Percentiles rank a stretch among this genome's conserved stretches.
These are phyloP conservation scores for Auriscalpium vulgare DNA, from an alignment of 768 basidiomycete species.

Conservation along the genomic window DNA sequence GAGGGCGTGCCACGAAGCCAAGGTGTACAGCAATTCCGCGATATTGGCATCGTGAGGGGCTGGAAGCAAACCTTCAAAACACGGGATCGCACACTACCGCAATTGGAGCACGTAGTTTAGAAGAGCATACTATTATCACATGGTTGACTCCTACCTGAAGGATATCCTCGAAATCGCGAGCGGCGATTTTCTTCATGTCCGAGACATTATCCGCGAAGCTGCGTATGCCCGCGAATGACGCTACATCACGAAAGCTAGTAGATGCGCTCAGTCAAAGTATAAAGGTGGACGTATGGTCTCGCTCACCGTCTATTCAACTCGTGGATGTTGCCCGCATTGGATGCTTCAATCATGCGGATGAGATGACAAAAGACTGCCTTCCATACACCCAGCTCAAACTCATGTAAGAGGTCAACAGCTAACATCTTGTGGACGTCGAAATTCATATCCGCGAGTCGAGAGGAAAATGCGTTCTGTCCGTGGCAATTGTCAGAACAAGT, in stretches of 20 bases:
- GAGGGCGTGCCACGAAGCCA: conserved; percentile 26
- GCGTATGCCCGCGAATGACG: conserved; percentile 20
- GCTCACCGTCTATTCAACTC: conserved; percentile 11
- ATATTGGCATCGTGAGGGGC: conserved; percentile 16
- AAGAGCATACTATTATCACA: neutral
- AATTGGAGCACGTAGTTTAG: neutral
- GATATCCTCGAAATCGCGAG: conserved; percentile 21
- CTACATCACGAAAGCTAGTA: conserved; percentile 12
- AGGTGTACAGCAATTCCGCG: conserved; percentile 16
- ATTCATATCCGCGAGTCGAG: neutral
- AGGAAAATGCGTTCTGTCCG: conserved; percentile 17
- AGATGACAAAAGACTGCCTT: conserved; percentile 23
- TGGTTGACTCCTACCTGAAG: conserved; percentile 13
- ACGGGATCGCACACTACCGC: conserved; percentile 28
- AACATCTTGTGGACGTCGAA: conserved; percentile 20
- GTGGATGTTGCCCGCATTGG: neutral
- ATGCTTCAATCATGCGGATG: conserved; percentile 16
- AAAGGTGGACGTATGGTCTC: neutral
- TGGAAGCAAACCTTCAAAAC: conserved; percentile 25
- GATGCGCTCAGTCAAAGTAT: neutral
- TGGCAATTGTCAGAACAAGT: too few species aligned
- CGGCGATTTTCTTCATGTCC: conserved; percentile 19
- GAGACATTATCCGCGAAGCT: conserved; percentile 16
- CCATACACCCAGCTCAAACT: conserved; percentile 26
- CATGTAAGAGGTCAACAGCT: conserved; percentile 24